A percentile compares a stretch with the other conserved stretches of the same genome.
Evolutionary conservation across 106 monocot species (phyloP).

Genomic region (Platanthera guangdongensis): DNA sequence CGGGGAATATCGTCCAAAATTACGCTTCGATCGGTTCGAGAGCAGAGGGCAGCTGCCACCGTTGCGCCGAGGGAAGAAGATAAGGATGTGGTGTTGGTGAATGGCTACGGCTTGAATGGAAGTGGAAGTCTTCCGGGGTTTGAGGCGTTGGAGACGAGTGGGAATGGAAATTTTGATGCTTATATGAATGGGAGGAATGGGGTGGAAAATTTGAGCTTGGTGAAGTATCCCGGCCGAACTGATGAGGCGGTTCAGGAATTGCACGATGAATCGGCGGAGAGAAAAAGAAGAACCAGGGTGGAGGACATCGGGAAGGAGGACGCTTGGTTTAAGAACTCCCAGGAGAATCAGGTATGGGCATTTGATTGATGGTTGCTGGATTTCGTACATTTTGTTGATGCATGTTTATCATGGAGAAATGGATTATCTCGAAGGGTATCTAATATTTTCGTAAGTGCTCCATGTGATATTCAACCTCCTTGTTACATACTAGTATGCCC

Average conservation of each 20-base stretch:
- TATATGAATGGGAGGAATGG: slow-evolving; percentile 35
- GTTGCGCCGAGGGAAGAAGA: slow-evolving; percentile 8
- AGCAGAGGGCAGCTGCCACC: slow-evolving; percentile 15
- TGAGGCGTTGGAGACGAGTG: slow-evolving; percentile 9
- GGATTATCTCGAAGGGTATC: too few relatives aligned
- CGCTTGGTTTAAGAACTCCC: slow-evolving; percentile 71
- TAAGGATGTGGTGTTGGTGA: slow-evolving; percentile 15
- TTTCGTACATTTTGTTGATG: background rate
- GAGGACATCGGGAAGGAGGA: slow-evolving; percentile 89
- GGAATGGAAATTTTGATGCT: slow-evolving; percentile 20
- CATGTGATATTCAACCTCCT: too few relatives aligned
- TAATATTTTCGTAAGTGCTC: too few relatives aligned
- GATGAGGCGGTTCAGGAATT: slow-evolving; percentile 11
- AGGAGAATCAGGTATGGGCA: slow-evolving; percentile 52
- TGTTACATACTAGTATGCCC: too few relatives aligned
- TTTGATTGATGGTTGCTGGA: background rate
- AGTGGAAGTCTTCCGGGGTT: slow-evolving; percentile 18
- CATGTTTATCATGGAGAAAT: background rate
- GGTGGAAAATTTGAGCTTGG: slow-evolving; percentile 25
- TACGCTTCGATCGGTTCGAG: slow-evolving; percentile 4
- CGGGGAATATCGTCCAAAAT: background rate
- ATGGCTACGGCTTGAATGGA: slow-evolving; percentile 31
- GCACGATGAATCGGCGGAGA: slow-evolving; percentile 23
- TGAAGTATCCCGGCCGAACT: slow-evolving; percentile 25
- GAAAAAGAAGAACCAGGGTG: slow-evolving; percentile 50